phyloP scores from a whole-genome alignment of 2,329 filamentous ascomycete genomes.

The Rhinocladiella similis region DNA sequence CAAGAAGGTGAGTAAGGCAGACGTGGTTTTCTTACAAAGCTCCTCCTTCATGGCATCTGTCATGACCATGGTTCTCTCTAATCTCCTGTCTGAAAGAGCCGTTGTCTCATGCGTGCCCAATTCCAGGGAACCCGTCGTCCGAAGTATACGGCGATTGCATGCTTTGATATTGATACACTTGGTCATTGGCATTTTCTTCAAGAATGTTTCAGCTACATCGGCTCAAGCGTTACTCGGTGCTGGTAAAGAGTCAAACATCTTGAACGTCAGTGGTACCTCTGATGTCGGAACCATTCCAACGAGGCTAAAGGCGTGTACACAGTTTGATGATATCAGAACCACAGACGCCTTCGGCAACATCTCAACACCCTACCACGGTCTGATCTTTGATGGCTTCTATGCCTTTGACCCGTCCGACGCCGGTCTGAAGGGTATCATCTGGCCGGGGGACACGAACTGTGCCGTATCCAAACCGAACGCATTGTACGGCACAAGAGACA shows the following conservation, averaged over 20 bases:
- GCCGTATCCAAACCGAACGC: constrained; percentile 32
- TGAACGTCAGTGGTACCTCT: constrained; percentile 6
- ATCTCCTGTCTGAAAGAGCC: background rate
- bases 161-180: constrained; percentile 19
- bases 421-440: constrained; percentile 22
- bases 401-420: constrained; percentile 26
- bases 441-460: constrained; percentile 29
- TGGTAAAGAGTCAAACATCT: background rate
- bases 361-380: constrained; percentile 13
- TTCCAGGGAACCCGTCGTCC: constrained; percentile 5
- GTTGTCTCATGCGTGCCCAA: constrained; percentile 10
- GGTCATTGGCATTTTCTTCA: constrained; percentile 20
- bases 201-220: constrained; percentile 13
- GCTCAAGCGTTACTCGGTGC: background rate
- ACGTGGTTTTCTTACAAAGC: constrained; percentile 10
- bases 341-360: constrained; percentile 19
- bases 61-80: constrained; percentile 10
- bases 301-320: background rate
- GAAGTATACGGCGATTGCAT: constrained; percentile 16
- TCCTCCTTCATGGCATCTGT: constrained; percentile 15
- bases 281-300: background rate
- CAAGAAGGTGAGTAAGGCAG: background rate
- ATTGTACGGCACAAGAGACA: constrained; percentile 28
- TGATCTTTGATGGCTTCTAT: constrained; percentile 26
- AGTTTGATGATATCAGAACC: constrained; percentile 27